Evolutionary conservation across 805 yeast species (phyloP), one percentile per base, ranked within the genome.

Genomic region (Teunomyces pallodes): DNA sequence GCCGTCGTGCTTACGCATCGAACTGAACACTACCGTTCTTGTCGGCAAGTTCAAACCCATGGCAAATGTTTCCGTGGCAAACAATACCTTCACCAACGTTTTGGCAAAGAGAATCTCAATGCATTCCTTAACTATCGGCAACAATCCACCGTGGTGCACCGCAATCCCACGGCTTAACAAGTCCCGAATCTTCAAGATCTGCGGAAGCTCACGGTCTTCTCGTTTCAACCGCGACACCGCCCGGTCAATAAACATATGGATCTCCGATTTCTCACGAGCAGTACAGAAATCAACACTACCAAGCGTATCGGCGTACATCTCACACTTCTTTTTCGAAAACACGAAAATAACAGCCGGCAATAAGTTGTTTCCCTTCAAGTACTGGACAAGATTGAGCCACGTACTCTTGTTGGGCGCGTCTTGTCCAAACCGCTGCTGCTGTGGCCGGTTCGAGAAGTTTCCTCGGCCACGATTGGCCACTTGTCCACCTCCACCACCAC

Each of bases 1-100:
- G 41, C 98, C 98, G 62, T 94, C 99, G 64, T 92, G 96, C 61
- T 94, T 94, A 55, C 92, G 74, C 43, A 86, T 71, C 42, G 86
- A 89, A 52, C 90, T 81, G 65, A 94, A 94, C 0, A 92, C 91
- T 31, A 94, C 99, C 0, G 99, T 94, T 70, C 96, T 83, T 0
- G 99, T 92, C 9, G 99, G 99, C 61, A 94, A 74, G 63, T 94
- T 94, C 63, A 94, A 79, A 10, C 99, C 99, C 98, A 94, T 94
- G 5, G 99, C 98, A 75, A 94, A 92, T 0, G 99, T 94, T 66
- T 94, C 99, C 0, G 99, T 94, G 0, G 99, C 98, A 72, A 94
- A 94, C 45, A 94, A 71, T 1, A 92, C 94, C 65, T 90, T 91
- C 39, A 94, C 87, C 45, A 92, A 74, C 0, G 96, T 84, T 56